phyloP scores from a whole-genome alignment of 169 alveolate genomes.

The Plasmodium cynomolgi region DNA sequence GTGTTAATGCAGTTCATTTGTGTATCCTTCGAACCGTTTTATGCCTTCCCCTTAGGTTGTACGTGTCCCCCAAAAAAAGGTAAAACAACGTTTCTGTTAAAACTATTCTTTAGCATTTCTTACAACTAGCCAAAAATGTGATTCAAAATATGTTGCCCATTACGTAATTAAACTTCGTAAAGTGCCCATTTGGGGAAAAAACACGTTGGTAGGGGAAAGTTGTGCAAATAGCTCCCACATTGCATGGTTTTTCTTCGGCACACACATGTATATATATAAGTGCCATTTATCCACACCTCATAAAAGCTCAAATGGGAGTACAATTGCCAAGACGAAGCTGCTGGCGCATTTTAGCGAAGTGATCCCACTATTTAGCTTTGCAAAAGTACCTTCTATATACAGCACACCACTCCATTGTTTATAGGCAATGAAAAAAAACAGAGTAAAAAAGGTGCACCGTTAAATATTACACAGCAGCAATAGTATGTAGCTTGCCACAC shows the following conservation, averaged over 20 bases:
- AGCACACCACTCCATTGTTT: not conserved
- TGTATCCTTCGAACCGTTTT: not conserved
- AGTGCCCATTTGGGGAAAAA: not conserved
- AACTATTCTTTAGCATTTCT: not conserved
- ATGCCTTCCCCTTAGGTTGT: not conserved
- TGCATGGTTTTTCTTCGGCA: not conserved
- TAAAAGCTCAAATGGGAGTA: not conserved
- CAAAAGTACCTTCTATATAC: not conserved
- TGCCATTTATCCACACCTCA: not conserved
- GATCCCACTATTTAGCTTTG: not conserved
- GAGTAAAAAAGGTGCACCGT: not conserved
- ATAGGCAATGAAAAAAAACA: not conserved
- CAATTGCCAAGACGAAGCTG: not conserved
- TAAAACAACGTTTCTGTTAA: not conserved
- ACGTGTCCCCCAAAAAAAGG: not conserved
- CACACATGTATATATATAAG: not conserved
- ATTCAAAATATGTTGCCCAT: not conserved
- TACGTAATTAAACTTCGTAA: not conserved
- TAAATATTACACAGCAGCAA: not conserved
- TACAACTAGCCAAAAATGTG: not conserved
- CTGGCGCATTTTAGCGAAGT: not conserved
- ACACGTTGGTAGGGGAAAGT: not conserved
- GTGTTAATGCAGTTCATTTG: not conserved
- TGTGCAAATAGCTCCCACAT: not conserved
- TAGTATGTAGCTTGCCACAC: not conserved